Evolutionary conservation across 768 basidiomycete genomes (phyloP).

Genomic region (Boletus tomentosulus): DNA sequence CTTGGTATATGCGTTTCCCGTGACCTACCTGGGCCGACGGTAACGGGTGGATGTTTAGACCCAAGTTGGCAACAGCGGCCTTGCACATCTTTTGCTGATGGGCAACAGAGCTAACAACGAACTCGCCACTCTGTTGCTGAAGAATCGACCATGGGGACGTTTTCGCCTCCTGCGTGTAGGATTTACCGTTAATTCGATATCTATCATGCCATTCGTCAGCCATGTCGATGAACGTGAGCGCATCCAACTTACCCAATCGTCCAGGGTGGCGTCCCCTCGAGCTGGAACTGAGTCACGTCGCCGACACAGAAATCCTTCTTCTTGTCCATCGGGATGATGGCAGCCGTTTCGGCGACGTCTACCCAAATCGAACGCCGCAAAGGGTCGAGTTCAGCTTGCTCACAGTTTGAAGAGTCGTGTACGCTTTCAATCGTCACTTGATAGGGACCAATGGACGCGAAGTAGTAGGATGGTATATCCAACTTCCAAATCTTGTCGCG

Average conservation of each 20-base stretch:
- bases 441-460: slow-evolving; percentile 79
- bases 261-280: slow-evolving; percentile 95
- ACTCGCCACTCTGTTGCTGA: slow-evolving; percentile 78
- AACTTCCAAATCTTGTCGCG: slow-evolving; percentile 60
- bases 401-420: slow-evolving; percentile 78
- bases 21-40: slow-evolving; percentile 88
- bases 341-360: slow-evolving; percentile 95
- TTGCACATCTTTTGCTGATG: slow-evolving; percentile 93
- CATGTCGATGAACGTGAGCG: background rate
- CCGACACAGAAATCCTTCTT: slow-evolving; percentile 85
- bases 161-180: slow-evolving; percentile 68
- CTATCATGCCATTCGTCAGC: slow-evolving; percentile 36
- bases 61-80: slow-evolving; percentile 70
- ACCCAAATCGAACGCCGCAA: slow-evolving; percentile 66
- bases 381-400: slow-evolving; percentile 64
- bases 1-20: slow-evolving; percentile 76
- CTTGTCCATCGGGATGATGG: slow-evolving; percentile 80
- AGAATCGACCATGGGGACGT: slow-evolving; percentile 81
- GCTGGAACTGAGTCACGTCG: slow-evolving; percentile 83
- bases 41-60: slow-evolving; percentile 70
- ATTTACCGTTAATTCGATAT: slow-evolving; percentile 76
- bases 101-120: slow-evolving; percentile 82
- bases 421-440: slow-evolving; percentile 74
- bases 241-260: slow-evolving; percentile 59
- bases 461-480: slow-evolving; percentile 63